Conservation (phyloP, 129 eudicot species). For the carrot (Daucus carota) region DNA sequence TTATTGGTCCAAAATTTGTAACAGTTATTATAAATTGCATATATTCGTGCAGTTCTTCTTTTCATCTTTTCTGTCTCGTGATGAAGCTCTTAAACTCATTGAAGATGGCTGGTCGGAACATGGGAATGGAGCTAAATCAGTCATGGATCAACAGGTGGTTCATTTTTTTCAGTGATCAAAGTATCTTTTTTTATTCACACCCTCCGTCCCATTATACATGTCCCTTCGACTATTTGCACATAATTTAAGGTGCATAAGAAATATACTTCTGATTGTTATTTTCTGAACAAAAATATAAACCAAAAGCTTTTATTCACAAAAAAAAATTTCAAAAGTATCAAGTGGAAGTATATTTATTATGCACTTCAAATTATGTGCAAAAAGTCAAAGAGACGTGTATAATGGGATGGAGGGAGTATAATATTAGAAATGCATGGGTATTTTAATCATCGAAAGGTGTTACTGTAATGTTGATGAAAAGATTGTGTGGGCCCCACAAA, state of each 20-base stretch:
- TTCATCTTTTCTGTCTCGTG: conserved; percentile 91
- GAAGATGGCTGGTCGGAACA: conserved; percentile 77
- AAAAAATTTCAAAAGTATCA: too few species aligned
- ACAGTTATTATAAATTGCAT: conserved; percentile 12
- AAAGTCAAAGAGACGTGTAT: too few species aligned
- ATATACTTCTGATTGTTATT: too few species aligned
- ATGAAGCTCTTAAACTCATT: conserved; percentile 91
- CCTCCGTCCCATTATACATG: too few species aligned
- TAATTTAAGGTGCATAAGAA: too few species aligned
- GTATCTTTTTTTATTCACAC: not conserved
- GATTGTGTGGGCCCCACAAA: not conserved
- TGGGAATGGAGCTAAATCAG: conserved; percentile 42
- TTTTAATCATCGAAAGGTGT: not conserved
- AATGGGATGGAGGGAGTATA: too few species aligned
- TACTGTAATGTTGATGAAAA: not conserved
- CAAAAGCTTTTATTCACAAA: too few species aligned
- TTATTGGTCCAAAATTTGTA: not conserved
- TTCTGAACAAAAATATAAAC: too few species aligned
- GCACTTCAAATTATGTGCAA: too few species aligned
- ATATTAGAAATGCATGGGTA: not conserved
- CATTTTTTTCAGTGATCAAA: conserved; percentile 1
- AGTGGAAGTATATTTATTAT: too few species aligned
- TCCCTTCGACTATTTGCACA: too few species aligned
- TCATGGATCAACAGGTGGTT: conserved; percentile 63
- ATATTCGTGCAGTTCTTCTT: conserved; percentile 63